phyloP scores from a whole-genome alignment of 2,329 filamentous ascomycete genomes.

The Ceratocystis smalleyi region DNA sequence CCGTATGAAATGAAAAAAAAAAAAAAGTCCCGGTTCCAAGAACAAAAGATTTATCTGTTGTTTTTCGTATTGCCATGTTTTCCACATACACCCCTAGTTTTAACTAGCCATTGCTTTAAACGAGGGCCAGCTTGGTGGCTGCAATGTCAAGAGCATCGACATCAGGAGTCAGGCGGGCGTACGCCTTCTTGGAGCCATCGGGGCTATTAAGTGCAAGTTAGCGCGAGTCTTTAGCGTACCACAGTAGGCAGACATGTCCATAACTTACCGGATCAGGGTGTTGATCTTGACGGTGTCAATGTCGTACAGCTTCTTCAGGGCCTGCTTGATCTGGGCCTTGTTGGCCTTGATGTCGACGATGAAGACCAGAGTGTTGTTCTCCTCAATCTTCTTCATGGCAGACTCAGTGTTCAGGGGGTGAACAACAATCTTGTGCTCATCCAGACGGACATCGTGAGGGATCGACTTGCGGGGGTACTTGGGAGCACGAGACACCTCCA shows the following conservation, averaged over 20 bases:
- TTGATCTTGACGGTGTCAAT: constrained; percentile 98
- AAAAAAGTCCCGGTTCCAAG: constrained; percentile 14
- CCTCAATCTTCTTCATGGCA: constrained; percentile 99
- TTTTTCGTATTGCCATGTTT: constrained; percentile 14
- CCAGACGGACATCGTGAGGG: constrained; percentile 74
- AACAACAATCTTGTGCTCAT: constrained; percentile 94
- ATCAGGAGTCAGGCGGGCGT: constrained; percentile 84
- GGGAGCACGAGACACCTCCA: constrained; percentile 73
- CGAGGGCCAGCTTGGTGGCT: constrained; percentile 94
- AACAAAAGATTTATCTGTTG: constrained; percentile 15
- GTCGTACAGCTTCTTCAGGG: constrained; percentile 98
- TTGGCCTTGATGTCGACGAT: constrained; percentile 95
- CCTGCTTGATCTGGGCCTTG: constrained; percentile 98
- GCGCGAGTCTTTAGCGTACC: background rate
- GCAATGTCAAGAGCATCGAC: constrained; percentile 98
- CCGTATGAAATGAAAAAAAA: constrained; percentile 11
- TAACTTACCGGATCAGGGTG: constrained; percentile 79
- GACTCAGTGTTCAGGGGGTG: constrained; percentile 99
- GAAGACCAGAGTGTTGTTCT: constrained; percentile 99
- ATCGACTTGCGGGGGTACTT: constrained; percentile 97
- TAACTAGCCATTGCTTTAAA: constrained; percentile 43
- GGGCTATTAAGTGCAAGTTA: constrained; percentile 40
- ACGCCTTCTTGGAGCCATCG: constrained; percentile 97
- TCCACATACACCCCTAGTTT: constrained; percentile 13
- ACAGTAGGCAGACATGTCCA: constrained; percentile 15